These are phyloP conservation scores for Mimosa pudica DNA, from an alignment of 306 rosid genomes.

Conservation along the genomic window DNA sequence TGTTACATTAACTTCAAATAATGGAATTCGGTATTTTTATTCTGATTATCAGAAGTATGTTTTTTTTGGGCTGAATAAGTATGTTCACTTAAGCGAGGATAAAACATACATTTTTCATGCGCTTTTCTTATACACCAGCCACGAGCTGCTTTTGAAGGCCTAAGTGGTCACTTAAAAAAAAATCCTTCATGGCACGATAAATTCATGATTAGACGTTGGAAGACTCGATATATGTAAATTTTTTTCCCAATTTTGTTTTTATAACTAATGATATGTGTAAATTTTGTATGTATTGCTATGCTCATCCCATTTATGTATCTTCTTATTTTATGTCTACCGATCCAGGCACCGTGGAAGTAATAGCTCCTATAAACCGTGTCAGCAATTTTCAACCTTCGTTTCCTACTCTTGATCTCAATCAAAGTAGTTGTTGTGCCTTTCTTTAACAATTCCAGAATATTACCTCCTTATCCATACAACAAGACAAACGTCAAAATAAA, in stretches of 20 bases:
- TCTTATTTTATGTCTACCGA: background rate
- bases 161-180: too few species aligned
- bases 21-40: too few species aligned
- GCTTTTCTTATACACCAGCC: too few species aligned
- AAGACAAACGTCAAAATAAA: background rate
- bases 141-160: too few species aligned
- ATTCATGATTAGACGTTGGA: background rate
- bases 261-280: background rate
- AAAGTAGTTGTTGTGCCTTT: background rate
- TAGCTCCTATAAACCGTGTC: background rate
- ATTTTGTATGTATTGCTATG: background rate
- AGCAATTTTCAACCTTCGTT: background rate
- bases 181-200: too few species aligned
- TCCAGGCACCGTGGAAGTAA: background rate
- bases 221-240: background rate
- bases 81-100: too few species aligned
- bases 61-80: too few species aligned
- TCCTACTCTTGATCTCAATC: background rate
- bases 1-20: too few species aligned
- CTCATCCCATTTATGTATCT: too few species aligned
- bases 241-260: too few species aligned
- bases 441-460: background rate
- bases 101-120: too few species aligned
- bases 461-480: background rate
- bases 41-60: too few species aligned